Evolutionary conservation across 305 asterid genomes (phyloP), one percentile per base, ranked within the genome.

Genomic region (Rubia peregrina): DNA sequence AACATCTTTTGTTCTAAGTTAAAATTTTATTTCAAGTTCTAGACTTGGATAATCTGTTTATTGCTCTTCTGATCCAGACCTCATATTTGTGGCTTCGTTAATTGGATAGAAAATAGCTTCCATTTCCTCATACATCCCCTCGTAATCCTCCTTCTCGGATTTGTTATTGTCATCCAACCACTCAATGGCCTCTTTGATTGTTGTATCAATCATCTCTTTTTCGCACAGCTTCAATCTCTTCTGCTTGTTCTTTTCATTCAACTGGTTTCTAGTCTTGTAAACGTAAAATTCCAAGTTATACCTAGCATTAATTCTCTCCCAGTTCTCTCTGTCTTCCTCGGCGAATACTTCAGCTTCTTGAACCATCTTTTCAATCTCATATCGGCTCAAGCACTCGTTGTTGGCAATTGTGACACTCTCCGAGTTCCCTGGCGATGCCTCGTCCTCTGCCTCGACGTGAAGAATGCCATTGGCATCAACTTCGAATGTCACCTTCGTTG

Each of bases 311-410:
- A 91, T 88, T 69, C 83, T 84, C 63, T 89, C 96, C 46, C 83
- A 88, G 36, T 85, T 85, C 82, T 85, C 89, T 78, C 84, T 86
- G 87, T 91, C 96, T 68, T 89, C 96, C 36, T 89, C 97, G 0
- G 97, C 96, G 8, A 85, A 89, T 55, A 86, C 97, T 80, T 89
- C 95, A 0, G 96, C 97, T 57, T 91, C 95, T 95, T 26, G 30
- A 26, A 26, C 30, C 30, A 26, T 26, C 30, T 26, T 26, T 26
- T 26, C 30, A 17, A 91, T 91, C 79, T 91, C 96, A 33, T 91
- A 92, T 43, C 86, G 90, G 75, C 91, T 89, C 55, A 89, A 78
- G 30, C 96, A 96, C 60, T 87, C 87, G 74, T 89, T 91, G 53
- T 89, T 91, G 65, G 96, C 89, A 77, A 89, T 89, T 0, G 91